Base-by-base conservation (phyloP, 176 grass and related monocot species). In the Musa schizocarpa region DNA sequence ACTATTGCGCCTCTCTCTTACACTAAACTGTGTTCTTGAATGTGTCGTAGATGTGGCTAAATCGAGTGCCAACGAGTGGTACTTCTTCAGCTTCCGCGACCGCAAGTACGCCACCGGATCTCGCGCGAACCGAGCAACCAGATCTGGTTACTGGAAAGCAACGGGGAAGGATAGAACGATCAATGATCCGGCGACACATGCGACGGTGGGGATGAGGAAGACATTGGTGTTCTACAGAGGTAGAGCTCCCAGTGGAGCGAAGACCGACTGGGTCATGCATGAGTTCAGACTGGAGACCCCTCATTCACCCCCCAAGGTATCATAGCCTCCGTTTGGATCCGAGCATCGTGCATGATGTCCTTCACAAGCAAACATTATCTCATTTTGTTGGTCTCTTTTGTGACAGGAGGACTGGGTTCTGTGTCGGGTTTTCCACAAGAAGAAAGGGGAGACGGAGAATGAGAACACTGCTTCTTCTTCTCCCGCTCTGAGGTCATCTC, bases 231-330 rank as follows among this genome's bases (percentile, higher is more conserved):
- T 93, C 70, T 86, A 93, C n/a, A 50, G 34, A 26, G 91, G 91
- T 0, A 74, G 91, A 20, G 91, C 91, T n/a, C 91, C 87, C 1
- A 93, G 81, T 8, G 91, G 91, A 3, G 25, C 55, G 3, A 93
- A 89, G 81, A 83, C 84, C 13, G 51, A 65, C 3, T 93, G 91
- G 90, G 85, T 93, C 56, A 93, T 93, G 90, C 90, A 93, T 13
- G 90, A 93, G 74, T 93, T 93, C 52, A 78, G 87, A 50, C 80
- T 89, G 1, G 87, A 93, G 53, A 85, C 85, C 21, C 80, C 80
- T 0, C 67, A 55, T 51, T 77, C 85, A 7, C 74, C 72, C 20
- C 74, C 80, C 0, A 89, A 93, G 87, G 90, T 93, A 74, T 13
- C 7, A 1, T 1, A n/a, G 3, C 1, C 29, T 55, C 22, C 34